Base-by-base conservation (phyloP, 768 basidiomycete species). In the Boletus pseudo-olivaceus region DNA sequence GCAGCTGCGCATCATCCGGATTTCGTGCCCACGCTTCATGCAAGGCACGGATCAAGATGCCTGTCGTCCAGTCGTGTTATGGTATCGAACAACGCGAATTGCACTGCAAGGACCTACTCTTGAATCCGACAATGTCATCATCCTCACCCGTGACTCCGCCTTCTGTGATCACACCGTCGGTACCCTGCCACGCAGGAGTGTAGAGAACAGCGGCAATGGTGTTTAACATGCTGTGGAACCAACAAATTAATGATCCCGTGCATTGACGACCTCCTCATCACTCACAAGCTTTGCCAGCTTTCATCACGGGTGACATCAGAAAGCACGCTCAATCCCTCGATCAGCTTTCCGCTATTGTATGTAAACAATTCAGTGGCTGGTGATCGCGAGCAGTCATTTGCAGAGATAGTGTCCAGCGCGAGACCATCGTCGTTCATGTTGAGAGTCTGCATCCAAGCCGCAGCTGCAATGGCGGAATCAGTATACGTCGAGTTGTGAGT, bases 291-390 rank as follows among this genome's bases (percentile, higher is more conserved):
- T 37, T 58, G 74, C 78, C 78, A 80, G 34, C 69, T 64, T 26
- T 57, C 43, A 55, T 80, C 73, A 5, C 72, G 71, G 10, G 76
- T 78, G 30, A 80, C 70, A 47, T 69, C 70, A 0, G 67, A 65
- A 30, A 82, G 63, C 7, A 82, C 72, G 44, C 73, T 76, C 48
- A 81, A 64, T 3, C 80, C 81, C 59, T 82, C 81, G 23, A 82
- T 72, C 47, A 72, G 77, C 53, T 82, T 82, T 29, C 82, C 80
- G 29, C 70, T 76, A 54, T 82, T 82, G 56, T 82, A 82, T 0
- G 81, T 81, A 64, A 81, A 82, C 6, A 80, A 44, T 75, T 77
- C 80, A 4, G 55, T 70, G 4, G 74, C 60, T 2, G 78, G 73
- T 1, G 79, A 77, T 32, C 76, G 67, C 2, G 75, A 70, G 64